phyloP scores from a whole-genome alignment of 2,329 filamentous ascomycete species.

The Arthroderma sp. region DNA sequence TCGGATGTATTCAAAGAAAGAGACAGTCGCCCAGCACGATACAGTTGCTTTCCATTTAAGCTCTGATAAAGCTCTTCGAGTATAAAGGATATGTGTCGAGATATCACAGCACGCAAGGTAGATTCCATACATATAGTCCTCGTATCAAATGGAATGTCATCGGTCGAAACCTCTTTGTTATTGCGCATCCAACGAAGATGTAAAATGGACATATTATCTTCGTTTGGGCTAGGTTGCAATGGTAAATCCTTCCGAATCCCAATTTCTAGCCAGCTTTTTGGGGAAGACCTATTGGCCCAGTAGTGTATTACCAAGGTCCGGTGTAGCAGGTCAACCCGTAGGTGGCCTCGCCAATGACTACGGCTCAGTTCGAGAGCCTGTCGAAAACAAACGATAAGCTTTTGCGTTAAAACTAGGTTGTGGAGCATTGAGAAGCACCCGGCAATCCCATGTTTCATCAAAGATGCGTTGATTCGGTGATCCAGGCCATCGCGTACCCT shows the following conservation, averaged over 20 bases:
- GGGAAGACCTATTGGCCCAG: conserved; percentile 58
- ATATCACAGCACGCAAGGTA: conserved; percentile 61
- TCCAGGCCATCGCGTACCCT: conserved; percentile 55
- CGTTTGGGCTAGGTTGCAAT: conserved; percentile 13
- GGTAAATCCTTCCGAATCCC: conserved; percentile 53
- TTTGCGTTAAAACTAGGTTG: conserved; percentile 77
- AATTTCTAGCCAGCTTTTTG: conserved; percentile 84
- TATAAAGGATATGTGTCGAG: conserved; percentile 59
- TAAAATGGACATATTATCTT: conserved; percentile 21
- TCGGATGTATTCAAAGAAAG: conserved; percentile 46
- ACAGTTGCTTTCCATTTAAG: conserved; percentile 48
- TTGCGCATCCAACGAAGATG: conserved; percentile 68
- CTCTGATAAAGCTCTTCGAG: conserved; percentile 53
- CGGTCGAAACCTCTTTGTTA: conserved; percentile 57
- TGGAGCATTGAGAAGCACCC: conserved; percentile 82
- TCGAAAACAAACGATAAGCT: conserved; percentile 66
- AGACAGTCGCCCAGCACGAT: conserved; percentile 44
- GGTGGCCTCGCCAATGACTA: conserved; percentile 61
- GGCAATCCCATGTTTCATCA: conserved; percentile 55
- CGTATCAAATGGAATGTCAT: conserved; percentile 54
- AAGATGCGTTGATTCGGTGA: conserved; percentile 53
- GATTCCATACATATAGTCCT: conserved; percentile 57
- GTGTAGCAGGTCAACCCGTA: conserved; percentile 67
- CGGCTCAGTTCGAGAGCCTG: conserved; percentile 61
- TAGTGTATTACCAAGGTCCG: conserved; percentile 80